Evolutionary conservation across 2,329 filamentous ascomycete species (phyloP).

Genomic region (Paracorniculantispora psalliotae): DNA sequence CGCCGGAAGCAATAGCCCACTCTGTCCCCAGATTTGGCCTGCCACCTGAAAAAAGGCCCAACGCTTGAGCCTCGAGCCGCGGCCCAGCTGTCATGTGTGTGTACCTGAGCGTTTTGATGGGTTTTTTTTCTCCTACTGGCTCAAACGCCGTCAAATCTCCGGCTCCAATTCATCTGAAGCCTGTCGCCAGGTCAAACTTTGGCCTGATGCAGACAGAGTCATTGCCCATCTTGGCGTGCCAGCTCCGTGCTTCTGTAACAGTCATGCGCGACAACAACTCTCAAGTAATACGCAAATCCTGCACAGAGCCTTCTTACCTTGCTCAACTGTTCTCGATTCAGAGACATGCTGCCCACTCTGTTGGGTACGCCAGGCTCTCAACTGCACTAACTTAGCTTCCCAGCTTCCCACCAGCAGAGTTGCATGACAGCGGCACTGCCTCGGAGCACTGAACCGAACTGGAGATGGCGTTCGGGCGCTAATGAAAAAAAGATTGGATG

Average conservation of each 20-base stretch:
- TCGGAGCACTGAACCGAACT: not conserved
- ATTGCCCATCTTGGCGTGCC: not conserved
- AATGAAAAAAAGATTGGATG: not conserved
- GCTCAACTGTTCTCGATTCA: not conserved
- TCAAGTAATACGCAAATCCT: not conserved
- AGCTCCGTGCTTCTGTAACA: not conserved
- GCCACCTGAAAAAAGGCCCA: not conserved
- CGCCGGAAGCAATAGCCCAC: conserved; percentile 1
- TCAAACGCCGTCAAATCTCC: not conserved
- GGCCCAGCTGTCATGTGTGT: conserved; percentile 9
- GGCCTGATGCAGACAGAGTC: not conserved
- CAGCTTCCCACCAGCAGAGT: too few species aligned
- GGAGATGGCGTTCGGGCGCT: conserved; percentile 4
- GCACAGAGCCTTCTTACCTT: not conserved
- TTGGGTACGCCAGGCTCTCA: not conserved
- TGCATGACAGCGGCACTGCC: not conserved
- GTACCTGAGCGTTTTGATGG: too few species aligned
- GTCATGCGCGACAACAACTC: too few species aligned
- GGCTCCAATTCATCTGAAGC: not conserved
- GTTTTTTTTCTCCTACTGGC: not conserved
- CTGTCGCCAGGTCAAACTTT: not conserved
- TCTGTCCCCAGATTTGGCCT: not conserved
- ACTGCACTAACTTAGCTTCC: not conserved
- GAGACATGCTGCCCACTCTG: not conserved
- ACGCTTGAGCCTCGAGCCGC: conserved; percentile 8